Conservation (phyloP, 169 alveolate species). For the Cryptosporidium parvum region DNA sequence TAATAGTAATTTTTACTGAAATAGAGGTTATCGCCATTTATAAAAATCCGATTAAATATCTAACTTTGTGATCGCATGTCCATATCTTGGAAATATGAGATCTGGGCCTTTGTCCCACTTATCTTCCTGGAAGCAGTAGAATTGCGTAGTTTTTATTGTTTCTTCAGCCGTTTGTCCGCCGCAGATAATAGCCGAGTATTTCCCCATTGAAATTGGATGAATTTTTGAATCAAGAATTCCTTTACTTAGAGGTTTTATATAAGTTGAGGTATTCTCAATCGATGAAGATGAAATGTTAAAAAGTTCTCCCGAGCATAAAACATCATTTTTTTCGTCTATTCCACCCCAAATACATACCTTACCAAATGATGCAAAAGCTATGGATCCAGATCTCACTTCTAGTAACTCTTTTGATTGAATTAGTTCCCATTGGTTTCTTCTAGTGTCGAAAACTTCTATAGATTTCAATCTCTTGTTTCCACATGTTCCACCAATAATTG, state of each 20-base stretch:
- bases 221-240: slow-evolving; percentile 32
- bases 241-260: slow-evolving; percentile 29
- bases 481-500: slow-evolving; percentile 59
- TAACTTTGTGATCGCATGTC: slow-evolving; percentile 48
- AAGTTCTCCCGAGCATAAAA: slow-evolving; percentile 55
- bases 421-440: slow-evolving; percentile 70
- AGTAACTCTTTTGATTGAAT: slow-evolving; percentile 33
- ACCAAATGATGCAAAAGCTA: slow-evolving; percentile 43
- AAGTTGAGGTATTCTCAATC: slow-evolving; percentile 20
- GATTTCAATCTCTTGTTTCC: slow-evolving; percentile 58
- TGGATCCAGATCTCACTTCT: slow-evolving; percentile 63
- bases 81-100: slow-evolving; percentile 49
- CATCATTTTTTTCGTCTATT: slow-evolving; percentile 22
- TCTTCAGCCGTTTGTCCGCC: slow-evolving; percentile 56
- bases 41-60: slow-evolving; percentile 14
- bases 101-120: slow-evolving; percentile 51
- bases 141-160: slow-evolving; percentile 17
- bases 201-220: slow-evolving; percentile 8
- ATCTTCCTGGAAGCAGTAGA: slow-evolving; percentile 46
- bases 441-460: slow-evolving; percentile 47
- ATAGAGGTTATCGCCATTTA: neutral
- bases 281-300: slow-evolving; percentile 15
- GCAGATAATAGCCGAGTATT: slow-evolving; percentile 49
- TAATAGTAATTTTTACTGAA: neutral
- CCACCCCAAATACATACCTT: slow-evolving; percentile 69